Conservation (phyloP, 2,329 filamentous ascomycete species). For the Ceratocystis colombiana region DNA sequence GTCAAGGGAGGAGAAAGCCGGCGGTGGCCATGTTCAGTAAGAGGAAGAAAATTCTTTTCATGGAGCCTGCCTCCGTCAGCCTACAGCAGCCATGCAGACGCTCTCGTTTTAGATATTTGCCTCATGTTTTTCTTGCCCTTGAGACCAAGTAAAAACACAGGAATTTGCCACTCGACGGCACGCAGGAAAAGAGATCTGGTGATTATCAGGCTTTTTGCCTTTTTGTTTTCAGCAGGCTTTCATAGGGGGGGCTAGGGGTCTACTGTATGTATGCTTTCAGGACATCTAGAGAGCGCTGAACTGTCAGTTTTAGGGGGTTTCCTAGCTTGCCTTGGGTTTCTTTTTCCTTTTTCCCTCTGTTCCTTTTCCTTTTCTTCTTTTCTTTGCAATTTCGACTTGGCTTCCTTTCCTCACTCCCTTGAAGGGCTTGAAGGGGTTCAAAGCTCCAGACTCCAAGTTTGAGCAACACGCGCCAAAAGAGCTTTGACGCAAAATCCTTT, state of each 20-base stretch:
- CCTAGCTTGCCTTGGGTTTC: not conserved
- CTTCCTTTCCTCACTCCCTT: not conserved
- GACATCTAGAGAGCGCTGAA: too few species aligned
- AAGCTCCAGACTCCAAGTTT: conserved; percentile 1
- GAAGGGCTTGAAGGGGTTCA: not conserved
- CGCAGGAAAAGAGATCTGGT: not conserved
- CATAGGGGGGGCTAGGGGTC: too few species aligned
- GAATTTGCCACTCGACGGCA: not conserved
- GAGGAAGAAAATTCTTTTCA: too few species aligned
- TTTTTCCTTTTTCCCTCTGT: not conserved
- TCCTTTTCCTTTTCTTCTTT: not conserved
- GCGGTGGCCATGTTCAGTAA: not conserved
- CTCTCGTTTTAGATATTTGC: too few species aligned
- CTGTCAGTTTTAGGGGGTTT: not conserved
- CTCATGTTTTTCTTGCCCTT: too few species aligned
- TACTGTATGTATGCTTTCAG: too few species aligned
- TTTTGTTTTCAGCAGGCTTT: too few species aligned
- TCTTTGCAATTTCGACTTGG: not conserved
- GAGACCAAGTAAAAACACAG: too few species aligned
- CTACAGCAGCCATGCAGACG: too few species aligned
- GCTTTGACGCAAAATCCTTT: not conserved
- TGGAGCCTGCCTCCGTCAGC: too few species aligned
- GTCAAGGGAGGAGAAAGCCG: not conserved
- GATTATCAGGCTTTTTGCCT: not conserved
- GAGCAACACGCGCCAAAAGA: not conserved